Evolutionary conservation across 2,329 filamentous ascomycete species (phyloP).

Genomic region (Apiospora malaysiana): DNA sequence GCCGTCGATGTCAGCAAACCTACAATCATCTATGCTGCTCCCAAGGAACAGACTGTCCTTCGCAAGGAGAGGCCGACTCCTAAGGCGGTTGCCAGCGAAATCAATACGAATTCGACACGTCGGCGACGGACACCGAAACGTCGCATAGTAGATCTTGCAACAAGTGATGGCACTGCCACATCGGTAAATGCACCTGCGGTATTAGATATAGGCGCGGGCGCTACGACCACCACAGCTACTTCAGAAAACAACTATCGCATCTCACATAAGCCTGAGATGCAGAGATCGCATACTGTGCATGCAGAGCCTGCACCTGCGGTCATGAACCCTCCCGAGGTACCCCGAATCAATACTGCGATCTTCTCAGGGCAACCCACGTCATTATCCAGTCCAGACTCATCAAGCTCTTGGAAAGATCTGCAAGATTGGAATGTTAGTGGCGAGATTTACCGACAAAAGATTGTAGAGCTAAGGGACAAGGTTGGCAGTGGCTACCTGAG

Average conservation of each 20-base stretch:
- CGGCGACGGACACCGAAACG: slow-evolving; percentile 66
- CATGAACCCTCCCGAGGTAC: slow-evolving; percentile 39
- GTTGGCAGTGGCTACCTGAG: slow-evolving; percentile 89
- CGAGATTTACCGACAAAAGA: slow-evolving; percentile 84
- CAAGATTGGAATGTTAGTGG: slow-evolving; percentile 71
- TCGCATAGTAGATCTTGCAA: slow-evolving; percentile 69
- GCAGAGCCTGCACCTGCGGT: slow-evolving; percentile 33
- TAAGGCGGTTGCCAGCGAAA: slow-evolving; percentile 61
- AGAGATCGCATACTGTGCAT: slow-evolving; percentile 42
- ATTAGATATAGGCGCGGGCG: slow-evolving; percentile 32
- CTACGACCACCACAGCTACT: slow-evolving; percentile 26
- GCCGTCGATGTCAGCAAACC: slow-evolving; percentile 73
- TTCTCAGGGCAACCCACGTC: slow-evolving; percentile 41
- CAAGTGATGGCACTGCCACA: slow-evolving; percentile 48
- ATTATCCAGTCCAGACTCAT: slow-evolving; percentile 40
- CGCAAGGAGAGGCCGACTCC: slow-evolving; percentile 64
- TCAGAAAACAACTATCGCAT: slow-evolving; percentile 50
- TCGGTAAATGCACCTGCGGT: slow-evolving; percentile 28
- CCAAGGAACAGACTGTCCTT: slow-evolving; percentile 56
- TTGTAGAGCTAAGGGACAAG: slow-evolving; percentile 83
- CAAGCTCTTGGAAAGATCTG: slow-evolving; percentile 47
- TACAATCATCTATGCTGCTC: slow-evolving; percentile 59
- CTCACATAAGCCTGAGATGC: slow-evolving; percentile 48
- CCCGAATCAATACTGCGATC: slow-evolving; percentile 46
- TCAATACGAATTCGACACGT: slow-evolving; percentile 63